A percentile compares a stretch with the other conserved stretches of the same genome.
phyloP scores from a whole-genome alignment of 441 rosid genomes.

The Erodium trifolium region DNA sequence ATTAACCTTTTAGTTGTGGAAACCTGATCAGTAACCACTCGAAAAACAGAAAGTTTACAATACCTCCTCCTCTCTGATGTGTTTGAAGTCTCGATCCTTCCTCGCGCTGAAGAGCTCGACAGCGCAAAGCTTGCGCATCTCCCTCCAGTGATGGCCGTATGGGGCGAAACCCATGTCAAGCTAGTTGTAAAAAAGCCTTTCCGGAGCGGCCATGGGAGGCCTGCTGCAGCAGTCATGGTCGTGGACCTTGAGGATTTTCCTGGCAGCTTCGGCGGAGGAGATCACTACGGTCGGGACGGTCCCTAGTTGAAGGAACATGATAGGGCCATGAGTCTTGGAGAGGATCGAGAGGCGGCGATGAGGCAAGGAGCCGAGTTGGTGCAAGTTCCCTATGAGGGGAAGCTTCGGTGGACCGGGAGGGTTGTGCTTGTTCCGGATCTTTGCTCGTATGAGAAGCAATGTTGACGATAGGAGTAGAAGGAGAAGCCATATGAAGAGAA shows the following conservation, averaged over 20 bases:
- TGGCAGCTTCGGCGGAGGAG: slow-evolving; percentile 30
- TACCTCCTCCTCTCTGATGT: slow-evolving; percentile 38
- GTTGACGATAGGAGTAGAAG: not conserved
- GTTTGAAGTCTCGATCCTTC: slow-evolving; percentile 32
- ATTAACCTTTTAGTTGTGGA: too few species aligned
- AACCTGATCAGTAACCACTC: too few species aligned
- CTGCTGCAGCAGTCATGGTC: slow-evolving; percentile 43
- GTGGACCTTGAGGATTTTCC: slow-evolving; percentile 31
- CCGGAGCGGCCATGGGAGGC: slow-evolving; percentile 26
- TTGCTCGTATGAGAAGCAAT: not conserved
- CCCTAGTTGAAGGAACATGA: slow-evolving; percentile 33
- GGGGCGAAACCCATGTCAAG: slow-evolving; percentile 37
- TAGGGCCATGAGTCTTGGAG: slow-evolving; percentile 27
- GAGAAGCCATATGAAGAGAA: not conserved
- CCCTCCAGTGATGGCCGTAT: slow-evolving; percentile 38
- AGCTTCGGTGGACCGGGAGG: not conserved
- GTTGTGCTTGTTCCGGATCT: not conserved
- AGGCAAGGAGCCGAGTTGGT: slow-evolving; percentile 27
- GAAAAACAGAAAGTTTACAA: too few species aligned
- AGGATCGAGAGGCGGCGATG: slow-evolving; percentile 26
- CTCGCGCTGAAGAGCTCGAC: slow-evolving; percentile 42
- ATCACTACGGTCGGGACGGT: slow-evolving; percentile 21
- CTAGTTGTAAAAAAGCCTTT: slow-evolving; percentile 32
- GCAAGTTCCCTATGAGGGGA: slow-evolving; percentile 36
- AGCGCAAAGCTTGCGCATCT: slow-evolving; percentile 31